A percentile compares a stretch with the other conserved stretches of the same genome.
phyloP scores from a whole-genome alignment of 148 eudicot species.

The Fagopyrum tataricum region DNA sequence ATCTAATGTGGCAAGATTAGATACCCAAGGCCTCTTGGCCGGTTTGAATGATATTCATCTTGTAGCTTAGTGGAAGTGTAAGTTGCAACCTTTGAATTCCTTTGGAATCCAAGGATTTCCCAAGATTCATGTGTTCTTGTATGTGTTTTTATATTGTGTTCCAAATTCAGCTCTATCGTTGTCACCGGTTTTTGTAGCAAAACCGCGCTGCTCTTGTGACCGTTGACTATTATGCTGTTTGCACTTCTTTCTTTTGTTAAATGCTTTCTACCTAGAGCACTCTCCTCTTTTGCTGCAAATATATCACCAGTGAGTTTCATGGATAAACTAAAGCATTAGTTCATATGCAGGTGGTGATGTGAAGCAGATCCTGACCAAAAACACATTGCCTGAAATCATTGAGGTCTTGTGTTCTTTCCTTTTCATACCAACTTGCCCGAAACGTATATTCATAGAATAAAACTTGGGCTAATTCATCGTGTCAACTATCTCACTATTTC shows the following conservation, averaged over 20 bases:
- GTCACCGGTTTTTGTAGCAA: no score
- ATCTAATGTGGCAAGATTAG: no score
- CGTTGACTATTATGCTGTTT: constrained; percentile 1
- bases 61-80: no score
- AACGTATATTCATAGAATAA: not conserved
- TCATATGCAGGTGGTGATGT: constrained; percentile 89
- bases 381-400: constrained; percentile 57
- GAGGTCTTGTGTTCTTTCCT: constrained; percentile 42
- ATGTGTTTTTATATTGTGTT: no score
- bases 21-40: no score
- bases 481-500: not conserved
- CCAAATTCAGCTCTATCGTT: no score
- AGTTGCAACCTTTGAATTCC: no score
- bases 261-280: constrained; percentile 3
- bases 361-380: constrained; percentile 59
- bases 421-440: constrained; percentile 9
- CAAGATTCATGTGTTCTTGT: no score
- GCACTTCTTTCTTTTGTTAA: constrained; percentile 6
- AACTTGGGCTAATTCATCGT: not conserved
- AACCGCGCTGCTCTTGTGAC: no score
- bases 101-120: no score
- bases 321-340: constrained; percentile 31
- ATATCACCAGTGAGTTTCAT: constrained; percentile 13
- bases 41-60: no score
- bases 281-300: constrained; percentile 2